Conservation (phyloP, 73 alveolate genomes). For the Blepharisma japonicum region DNA sequence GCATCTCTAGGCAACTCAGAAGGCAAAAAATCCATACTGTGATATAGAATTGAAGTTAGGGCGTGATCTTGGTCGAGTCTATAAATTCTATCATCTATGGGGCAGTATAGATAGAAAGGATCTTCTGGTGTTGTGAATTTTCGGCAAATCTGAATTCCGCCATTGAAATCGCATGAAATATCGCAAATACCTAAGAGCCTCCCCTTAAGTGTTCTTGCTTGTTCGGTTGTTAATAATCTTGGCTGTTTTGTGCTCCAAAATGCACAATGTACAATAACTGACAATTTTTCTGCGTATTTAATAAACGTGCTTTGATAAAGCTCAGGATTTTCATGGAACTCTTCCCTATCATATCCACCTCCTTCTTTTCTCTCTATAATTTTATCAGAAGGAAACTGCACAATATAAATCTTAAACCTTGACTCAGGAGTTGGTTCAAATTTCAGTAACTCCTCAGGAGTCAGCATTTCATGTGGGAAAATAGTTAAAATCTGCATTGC, state of each 20-base stretch:
- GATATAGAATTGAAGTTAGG: conserved; percentile 57
- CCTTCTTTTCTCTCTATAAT: conserved; percentile 64
- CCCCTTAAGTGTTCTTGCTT: conserved; percentile 42
- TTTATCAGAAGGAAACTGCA: conserved; percentile 54
- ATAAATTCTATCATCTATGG: conserved; percentile 44
- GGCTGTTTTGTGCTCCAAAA: conserved; percentile 87
- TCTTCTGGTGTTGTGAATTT: conserved; percentile 72
- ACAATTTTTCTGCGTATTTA: conserved; percentile 60
- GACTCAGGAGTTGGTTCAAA: conserved; percentile 43
- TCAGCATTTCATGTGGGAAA: conserved; percentile 67
- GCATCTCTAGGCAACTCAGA: conserved; percentile 89
- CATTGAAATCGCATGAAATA: conserved; percentile 83
- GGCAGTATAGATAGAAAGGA: conserved; percentile 72
- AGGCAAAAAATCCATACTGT: conserved; percentile 84
- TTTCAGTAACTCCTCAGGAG: conserved; percentile 64
- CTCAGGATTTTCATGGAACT: conserved; percentile 69
- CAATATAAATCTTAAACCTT: conserved; percentile 42
- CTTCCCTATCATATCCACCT: conserved; percentile 54
- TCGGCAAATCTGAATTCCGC: conserved; percentile 70
- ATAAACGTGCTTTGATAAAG: conserved; percentile 59
- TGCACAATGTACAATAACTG: conserved; percentile 63
- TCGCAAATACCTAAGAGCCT: conserved; percentile 70
- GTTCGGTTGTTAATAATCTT: conserved; percentile 48
- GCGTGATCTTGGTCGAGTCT: conserved; percentile 38
- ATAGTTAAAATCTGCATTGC: conserved; percentile 64